Conservation (phyloP, 495 filamentous ascomycete genomes). For the Trichocladium antarcticum region DNA sequence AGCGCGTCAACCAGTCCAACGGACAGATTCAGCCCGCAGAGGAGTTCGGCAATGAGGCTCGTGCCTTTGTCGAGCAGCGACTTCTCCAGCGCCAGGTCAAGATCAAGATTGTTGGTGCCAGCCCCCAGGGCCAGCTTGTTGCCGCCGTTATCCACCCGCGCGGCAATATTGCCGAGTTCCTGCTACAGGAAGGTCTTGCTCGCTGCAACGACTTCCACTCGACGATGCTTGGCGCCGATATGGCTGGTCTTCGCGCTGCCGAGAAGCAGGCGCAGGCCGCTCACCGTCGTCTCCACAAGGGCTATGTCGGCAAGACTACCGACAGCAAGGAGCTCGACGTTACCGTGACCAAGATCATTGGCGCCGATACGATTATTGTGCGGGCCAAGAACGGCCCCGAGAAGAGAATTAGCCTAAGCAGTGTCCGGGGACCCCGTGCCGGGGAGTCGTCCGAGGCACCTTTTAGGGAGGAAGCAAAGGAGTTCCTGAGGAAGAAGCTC, state of each 20-base stretch:
- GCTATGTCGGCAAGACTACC: slow-evolving; percentile 52
- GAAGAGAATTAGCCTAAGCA: slow-evolving; percentile 84
- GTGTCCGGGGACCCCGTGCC: slow-evolving; percentile 74
- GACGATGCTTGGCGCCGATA: slow-evolving; percentile 71
- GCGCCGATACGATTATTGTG: slow-evolving; percentile 79
- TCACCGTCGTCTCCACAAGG: slow-evolving; percentile 65
- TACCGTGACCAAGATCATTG: slow-evolving; percentile 71
- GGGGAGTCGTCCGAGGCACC: slow-evolving; percentile 53
- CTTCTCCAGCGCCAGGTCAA: slow-evolving; percentile 77
- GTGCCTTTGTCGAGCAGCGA: slow-evolving; percentile 71
- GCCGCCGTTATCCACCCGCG: slow-evolving; percentile 72
- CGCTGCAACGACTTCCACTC: slow-evolving; percentile 92
- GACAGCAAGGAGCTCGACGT: slow-evolving; percentile 57
- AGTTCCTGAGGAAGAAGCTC: slow-evolving; percentile 82
- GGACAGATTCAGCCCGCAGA: slow-evolving; percentile 74
- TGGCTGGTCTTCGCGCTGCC: slow-evolving; percentile 73
- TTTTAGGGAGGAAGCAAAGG: slow-evolving; percentile 86
- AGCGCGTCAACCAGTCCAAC: slow-evolving; percentile 61
- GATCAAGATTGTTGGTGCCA: slow-evolving; percentile 70
- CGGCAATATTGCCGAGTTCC: slow-evolving; percentile 80
- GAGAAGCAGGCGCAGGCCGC: slow-evolving; percentile 73
- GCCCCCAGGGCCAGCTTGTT: slow-evolving; percentile 74
- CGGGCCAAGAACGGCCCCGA: slow-evolving; percentile 73
- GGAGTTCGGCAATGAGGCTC: slow-evolving; percentile 76
- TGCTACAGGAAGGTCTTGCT: slow-evolving; percentile 79